Evolutionary conservation across 2,329 filamentous ascomycete genomes (phyloP), one percentile per base, ranked within the genome.

Genomic region (Fusarium lateritium): DNA sequence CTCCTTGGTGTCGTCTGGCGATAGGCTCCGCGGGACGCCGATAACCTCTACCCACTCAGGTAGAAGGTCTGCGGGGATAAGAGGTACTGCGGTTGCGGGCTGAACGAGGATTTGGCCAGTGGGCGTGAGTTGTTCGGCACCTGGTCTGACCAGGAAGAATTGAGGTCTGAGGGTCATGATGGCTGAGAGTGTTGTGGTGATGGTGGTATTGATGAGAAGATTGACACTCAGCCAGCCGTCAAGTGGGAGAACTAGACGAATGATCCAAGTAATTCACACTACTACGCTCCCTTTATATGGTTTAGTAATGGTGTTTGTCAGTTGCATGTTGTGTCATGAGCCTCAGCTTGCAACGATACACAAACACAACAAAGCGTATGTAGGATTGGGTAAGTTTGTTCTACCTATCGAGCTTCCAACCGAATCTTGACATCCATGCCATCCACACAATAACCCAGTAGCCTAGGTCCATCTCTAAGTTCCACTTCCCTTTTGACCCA

Each of bases 381-480:
- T 26, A 52, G 45, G 15, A 33, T 31, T 31, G 19, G 4, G 47
- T 19, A 4, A 24, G 49, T 52, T 62, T 62, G 56, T 42, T 45
- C 40, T 58, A 38, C 44, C 63, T 72, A 75, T 62, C 72, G 54
- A 50, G 82, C 60, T 75, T 94, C 92, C 33, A 97, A 87, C 39
- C 94, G 85, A 36, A 98, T 86, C 67, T 80, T 88, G 11, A 88
- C 92, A 75, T 93, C 89, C 65, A 83, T 77, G 0, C 91, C 90
- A 76, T 97, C 94, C 60, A 98, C 89, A 79, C 91, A 94, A 73
- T 94, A 95, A 2, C 94, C 94, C 69, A 97, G 84, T 78, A 92
- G 89, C 73, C 93, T 89, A 11, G 93, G 94, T 14, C 93, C 92
- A 73, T 95, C 91, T 58, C 86, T 87, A 56, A 98, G 84, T 78